Conservation (phyloP, 345 rosid species). For the Populus alba region DNA sequence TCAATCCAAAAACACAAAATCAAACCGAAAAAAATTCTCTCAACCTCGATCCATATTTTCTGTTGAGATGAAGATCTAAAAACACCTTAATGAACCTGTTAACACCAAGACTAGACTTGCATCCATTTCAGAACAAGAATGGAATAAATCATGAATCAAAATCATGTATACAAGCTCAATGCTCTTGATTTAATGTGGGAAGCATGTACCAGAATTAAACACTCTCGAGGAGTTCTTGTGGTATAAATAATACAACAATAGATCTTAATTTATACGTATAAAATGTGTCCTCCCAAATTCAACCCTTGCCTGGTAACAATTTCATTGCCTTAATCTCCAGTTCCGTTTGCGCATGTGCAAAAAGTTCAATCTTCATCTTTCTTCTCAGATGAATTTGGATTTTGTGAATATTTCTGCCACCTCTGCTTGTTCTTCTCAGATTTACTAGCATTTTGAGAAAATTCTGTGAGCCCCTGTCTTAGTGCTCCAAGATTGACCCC, state of each 20-base stretch:
- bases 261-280: neutral
- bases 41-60: fast-evolving
- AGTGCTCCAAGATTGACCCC: conserved; percentile 78
- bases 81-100: too few species aligned
- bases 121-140: neutral
- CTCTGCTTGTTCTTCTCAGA: conserved; percentile 63
- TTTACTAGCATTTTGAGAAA: conserved; percentile 43
- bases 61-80: too few species aligned
- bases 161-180: neutral
- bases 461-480: conserved; percentile 66
- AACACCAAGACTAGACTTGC: neutral
- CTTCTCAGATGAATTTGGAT: conserved; percentile 44
- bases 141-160: neutral
- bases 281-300: neutral
- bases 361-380: conserved; percentile 29
- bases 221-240: neutral
- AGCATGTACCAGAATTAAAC: neutral
- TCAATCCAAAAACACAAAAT: too few species aligned
- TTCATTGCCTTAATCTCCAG: neutral
- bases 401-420: conserved; percentile 59
- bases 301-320: neutral
- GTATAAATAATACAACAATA: neutral
- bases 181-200: neutral
- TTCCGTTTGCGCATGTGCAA: neutral
- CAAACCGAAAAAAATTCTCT: too few species aligned